Evolutionary conservation across 257 asterid species (phyloP), one percentile per base, ranked within the genome.

Genomic region (Przewalskia tangutica): DNA sequence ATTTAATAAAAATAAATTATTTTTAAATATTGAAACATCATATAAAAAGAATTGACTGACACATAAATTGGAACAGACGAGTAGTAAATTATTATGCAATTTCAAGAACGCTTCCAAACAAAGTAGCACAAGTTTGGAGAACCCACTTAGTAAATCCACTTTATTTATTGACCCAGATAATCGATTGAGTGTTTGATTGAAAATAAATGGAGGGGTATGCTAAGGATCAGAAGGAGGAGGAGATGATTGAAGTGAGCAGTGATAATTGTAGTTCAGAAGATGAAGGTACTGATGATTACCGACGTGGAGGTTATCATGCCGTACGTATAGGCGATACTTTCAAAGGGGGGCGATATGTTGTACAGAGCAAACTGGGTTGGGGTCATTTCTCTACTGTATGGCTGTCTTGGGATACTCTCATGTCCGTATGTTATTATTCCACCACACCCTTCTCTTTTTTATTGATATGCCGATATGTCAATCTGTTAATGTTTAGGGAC

Each of bases 301-400:
- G 95, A 58, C 91, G 95, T 38, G 98, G 98, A 8, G 98, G 98
- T 13, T 95, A 95, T 88, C 98, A 95, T 83, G 93, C 98, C 56
- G 95, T 95, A 4, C 89, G 95, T 62, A 82, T 95, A 84, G 97
- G 97, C 5, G 98, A 95, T 75, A 75, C 92, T 0, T 95, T 93
- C 78, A 95, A 93, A 76, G 92, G 92, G 51, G 95, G 95, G 0
- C 87, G 94, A 54, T 95, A 93, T 83, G 92, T 89, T 73, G 97
- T 95, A 76, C 98, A 95, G 89, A 88, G 89, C 86, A 95, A 95
- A 88, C 95, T 95, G 36, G 98, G 98, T 6, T 95, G 98, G 97
- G 98, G 98, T 8, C 98, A 95, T 85, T 95, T 95, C 82, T 95
- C 98, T 75, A 95, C 98, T 58, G 98, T 95, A 8, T 95, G 98